A percentile compares a stretch with the other conserved stretches of the same genome.
Evolutionary conservation across 2,329 filamentous ascomycete genomes (phyloP).

Genomic region (Arthrobotrys conoides): DNA sequence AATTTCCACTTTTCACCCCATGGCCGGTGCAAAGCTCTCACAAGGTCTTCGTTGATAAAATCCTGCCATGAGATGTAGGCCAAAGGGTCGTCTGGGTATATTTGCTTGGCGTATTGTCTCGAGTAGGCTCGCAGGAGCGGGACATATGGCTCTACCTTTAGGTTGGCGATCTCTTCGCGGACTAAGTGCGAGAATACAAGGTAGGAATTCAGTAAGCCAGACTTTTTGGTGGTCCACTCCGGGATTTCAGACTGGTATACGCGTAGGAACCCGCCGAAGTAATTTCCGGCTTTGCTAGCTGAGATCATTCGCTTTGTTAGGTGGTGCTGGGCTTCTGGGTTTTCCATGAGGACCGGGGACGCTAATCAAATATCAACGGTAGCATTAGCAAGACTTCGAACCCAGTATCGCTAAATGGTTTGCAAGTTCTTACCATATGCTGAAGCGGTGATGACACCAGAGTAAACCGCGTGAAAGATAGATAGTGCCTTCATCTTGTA

Average conservation of each 20-base stretch:
- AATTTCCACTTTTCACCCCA: constrained; percentile 42
- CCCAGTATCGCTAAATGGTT: no score
- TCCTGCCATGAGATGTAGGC: constrained; percentile 30
- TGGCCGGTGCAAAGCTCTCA: constrained; percentile 9
- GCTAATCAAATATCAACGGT: neutral
- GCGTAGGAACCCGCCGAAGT: constrained; percentile 23
- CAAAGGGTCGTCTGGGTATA: neutral
- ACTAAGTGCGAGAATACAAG: constrained; percentile 15
- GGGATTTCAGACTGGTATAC: neutral
- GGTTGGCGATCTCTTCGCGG: neutral
- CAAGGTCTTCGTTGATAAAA: constrained; percentile 23
- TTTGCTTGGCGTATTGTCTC: constrained; percentile 12
- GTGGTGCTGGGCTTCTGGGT: neutral
- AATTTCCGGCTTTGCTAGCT: neutral
- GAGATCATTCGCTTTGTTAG: neutral
- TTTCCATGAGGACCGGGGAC: neutral
- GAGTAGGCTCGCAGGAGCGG: neutral
- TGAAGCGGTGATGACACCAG: neutral
- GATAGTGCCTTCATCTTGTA: neutral
- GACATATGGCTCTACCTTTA: constrained; percentile 28
- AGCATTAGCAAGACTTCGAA: no score
- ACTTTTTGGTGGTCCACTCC: constrained; percentile 7
- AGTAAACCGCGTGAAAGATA: neutral
- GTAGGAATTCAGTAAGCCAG: constrained; percentile 3
- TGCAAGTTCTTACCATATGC: neutral